These are phyloP conservation scores for Auriscalpium vulgare DNA, from an alignment of 768 basidiomycete genomes.

Conservation along the genomic window DNA sequence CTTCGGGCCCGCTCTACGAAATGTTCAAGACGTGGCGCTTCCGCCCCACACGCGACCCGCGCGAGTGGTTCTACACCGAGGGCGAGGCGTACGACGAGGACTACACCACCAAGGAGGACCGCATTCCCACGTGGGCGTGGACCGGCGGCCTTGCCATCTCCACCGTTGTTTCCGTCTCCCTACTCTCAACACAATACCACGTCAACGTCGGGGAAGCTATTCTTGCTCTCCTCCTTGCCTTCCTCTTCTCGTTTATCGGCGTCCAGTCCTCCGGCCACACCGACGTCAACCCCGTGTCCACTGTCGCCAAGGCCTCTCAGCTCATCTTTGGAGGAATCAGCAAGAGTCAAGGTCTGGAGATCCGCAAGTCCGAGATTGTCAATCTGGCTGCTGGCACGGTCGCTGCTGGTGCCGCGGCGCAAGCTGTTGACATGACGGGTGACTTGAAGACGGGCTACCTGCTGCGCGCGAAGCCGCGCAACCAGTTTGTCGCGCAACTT, in stretches of 20 bases:
- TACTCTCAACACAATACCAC: conserved; percentile 45
- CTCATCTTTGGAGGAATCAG: conserved; percentile 57
- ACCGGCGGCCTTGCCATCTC: conserved; percentile 37
- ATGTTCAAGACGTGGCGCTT: not conserved
- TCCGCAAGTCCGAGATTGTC: conserved; percentile 32
- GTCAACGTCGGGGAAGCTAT: conserved; percentile 53
- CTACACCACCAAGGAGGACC: conserved; percentile 44
- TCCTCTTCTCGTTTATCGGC: conserved; percentile 61
- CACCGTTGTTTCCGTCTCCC: conserved; percentile 41
- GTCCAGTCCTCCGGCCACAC: conserved; percentile 53
- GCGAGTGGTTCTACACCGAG: conserved; percentile 18
- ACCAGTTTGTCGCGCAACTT: conserved; percentile 56
- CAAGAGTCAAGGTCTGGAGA: conserved; percentile 34
- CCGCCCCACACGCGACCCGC: conserved; percentile 6
- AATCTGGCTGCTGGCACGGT: conserved; percentile 48
- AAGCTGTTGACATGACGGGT: conserved; percentile 57
- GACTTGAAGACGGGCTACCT: conserved; percentile 68
- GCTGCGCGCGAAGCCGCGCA: conserved; percentile 52
- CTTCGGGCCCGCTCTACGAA: conserved; percentile 29
- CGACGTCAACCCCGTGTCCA: conserved; percentile 54
- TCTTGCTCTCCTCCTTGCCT: conserved; percentile 50
- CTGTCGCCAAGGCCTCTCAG: conserved; percentile 56
- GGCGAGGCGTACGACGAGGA: conserved; percentile 38
- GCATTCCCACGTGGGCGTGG: conserved; percentile 52
- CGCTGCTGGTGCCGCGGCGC: conserved; percentile 47